Evolutionary conservation across 495 filamentous ascomycete genomes (phyloP).

Genomic region (Penicillium paradoxum): DNA sequence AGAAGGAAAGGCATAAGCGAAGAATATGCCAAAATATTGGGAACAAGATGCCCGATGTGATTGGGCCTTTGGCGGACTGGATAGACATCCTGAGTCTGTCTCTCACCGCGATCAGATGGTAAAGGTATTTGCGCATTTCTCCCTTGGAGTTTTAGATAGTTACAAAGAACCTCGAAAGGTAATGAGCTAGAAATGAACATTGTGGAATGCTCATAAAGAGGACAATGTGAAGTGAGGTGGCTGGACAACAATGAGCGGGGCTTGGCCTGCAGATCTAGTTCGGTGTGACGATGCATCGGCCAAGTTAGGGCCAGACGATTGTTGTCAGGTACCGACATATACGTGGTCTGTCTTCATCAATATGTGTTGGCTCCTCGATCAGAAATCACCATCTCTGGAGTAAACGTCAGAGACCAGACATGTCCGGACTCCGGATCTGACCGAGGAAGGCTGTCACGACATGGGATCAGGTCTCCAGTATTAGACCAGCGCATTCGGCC

Average conservation of each 20-base stretch:
- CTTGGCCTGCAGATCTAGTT: constrained; percentile 9
- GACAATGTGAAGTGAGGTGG: constrained; percentile 1
- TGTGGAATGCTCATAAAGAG: not conserved
- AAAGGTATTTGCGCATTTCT: not conserved
- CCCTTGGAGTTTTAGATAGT: not conserved
- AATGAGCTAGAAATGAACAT: not conserved
- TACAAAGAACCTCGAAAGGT: not conserved
- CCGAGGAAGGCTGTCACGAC: not conserved
- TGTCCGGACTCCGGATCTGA: not conserved
- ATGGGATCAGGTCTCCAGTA: constrained; percentile 8
- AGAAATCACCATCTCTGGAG: too few species aligned
- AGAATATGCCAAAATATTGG: constrained; percentile 26
- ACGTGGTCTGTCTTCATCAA: too few species aligned
- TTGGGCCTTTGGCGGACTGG: constrained; percentile 5
- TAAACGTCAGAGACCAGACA: too few species aligned
- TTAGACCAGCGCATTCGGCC: constrained; percentile 3
- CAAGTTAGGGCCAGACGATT: not conserved
- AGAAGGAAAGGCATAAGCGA: constrained; percentile 31
- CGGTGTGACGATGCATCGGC: constrained; percentile 1
- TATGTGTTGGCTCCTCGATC: too few species aligned
- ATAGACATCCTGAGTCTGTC: constrained; percentile 2
- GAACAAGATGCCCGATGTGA: constrained; percentile 1
- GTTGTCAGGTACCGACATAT: not conserved
- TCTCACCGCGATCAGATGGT: not conserved
- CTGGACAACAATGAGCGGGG: constrained; percentile 1